Conservation (phyloP, 768 basidiomycete genomes). For the Psilocybe subaeruginosa region DNA sequence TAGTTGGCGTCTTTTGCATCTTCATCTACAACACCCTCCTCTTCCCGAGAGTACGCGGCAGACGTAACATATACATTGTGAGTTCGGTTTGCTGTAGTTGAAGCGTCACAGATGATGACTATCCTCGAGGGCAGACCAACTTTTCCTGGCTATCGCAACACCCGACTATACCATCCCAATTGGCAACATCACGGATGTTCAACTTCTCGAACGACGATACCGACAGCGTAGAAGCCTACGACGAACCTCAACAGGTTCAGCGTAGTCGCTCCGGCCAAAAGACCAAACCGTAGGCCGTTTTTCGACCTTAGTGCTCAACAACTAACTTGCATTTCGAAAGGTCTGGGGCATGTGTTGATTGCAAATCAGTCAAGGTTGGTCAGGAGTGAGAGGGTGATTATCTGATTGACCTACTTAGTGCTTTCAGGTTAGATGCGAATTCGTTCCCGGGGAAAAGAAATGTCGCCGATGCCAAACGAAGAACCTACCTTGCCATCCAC, state of each 20-base stretch:
- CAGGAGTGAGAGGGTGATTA: neutral
- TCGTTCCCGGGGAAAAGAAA: conserved; percentile 41
- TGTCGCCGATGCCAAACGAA: conserved; percentile 54
- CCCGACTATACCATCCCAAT: conserved; percentile 17
- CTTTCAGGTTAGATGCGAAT: conserved; percentile 54
- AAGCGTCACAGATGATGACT: neutral
- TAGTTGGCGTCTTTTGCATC: neutral
- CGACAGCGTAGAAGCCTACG: conserved; percentile 16
- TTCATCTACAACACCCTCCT: neutral
- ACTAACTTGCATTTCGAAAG: conserved; percentile 27
- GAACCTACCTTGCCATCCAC: conserved; percentile 47
- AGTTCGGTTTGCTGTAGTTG: neutral
- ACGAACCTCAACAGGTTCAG: conserved; percentile 11
- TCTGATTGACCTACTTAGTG: neutral
- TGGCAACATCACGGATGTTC: conserved; percentile 12
- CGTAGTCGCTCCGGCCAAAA: conserved; percentile 10
- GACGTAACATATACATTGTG: neutral
- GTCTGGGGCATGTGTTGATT: conserved; percentile 57
- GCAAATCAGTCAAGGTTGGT: conserved; percentile 58
- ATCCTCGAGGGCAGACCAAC: neutral
- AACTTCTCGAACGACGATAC: conserved; percentile 19
- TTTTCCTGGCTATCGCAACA: neutral
- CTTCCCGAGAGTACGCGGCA: neutral
- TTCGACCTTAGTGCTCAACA: neutral
- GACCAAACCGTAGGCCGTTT: conserved; percentile 20